A percentile compares a stretch with the other conserved stretches of the same genome.
Conservation (phyloP, 2,329 filamentous ascomycete genomes). For the Tolypocladium sp. region DNA sequence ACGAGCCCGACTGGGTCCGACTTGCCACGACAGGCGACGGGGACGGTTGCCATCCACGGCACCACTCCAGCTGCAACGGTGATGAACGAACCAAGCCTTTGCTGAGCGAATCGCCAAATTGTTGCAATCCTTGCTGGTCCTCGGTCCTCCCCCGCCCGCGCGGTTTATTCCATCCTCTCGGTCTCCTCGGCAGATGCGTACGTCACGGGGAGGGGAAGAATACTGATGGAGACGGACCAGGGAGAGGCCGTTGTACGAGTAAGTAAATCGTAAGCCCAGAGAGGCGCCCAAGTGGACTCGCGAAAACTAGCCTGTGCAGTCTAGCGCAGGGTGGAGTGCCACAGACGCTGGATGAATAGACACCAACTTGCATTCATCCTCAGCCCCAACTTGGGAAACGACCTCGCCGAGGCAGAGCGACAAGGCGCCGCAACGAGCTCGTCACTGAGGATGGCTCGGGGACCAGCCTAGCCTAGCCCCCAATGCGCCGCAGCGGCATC, state of each 20-base stretch:
- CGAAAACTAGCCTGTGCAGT: background rate
- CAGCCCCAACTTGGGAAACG: background rate
- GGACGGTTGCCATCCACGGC: background rate
- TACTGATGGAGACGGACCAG: background rate
- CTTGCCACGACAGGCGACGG: background rate
- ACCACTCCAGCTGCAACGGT: background rate
- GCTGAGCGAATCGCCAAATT: background rate
- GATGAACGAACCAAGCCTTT: background rate
- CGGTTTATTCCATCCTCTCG: background rate
- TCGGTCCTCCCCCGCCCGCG: background rate
- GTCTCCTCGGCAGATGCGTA: background rate
- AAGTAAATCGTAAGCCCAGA: background rate
- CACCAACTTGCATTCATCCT: background rate
- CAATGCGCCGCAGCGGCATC: background rate
- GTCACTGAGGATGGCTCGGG: background rate
- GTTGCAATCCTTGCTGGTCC: background rate
- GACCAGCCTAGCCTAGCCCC: background rate
- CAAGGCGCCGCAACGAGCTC: background rate
- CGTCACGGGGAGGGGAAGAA: background rate
- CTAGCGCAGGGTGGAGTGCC: background rate
- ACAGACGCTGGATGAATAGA: background rate
- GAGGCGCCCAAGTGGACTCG: background rate
- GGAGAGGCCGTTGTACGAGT: background rate
- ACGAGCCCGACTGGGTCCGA: background rate
- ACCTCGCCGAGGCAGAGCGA: background rate